These are phyloP conservation scores for Plasmodium gonderi DNA, from an alignment of 169 alveolate genomes.

Conservation along the genomic window DNA sequence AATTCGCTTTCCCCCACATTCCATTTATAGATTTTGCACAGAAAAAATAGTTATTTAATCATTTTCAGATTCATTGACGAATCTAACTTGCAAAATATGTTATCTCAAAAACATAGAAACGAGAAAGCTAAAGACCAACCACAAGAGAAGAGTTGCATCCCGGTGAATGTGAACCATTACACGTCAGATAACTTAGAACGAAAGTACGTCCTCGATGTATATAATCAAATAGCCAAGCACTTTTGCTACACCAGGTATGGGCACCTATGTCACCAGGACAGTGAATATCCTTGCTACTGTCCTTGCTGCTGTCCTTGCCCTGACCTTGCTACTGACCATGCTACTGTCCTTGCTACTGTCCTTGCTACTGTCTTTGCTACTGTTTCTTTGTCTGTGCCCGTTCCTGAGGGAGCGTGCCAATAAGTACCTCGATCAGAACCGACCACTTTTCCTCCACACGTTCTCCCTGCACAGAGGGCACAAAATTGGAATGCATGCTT, in stretches of 20 bases:
- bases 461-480: too few relatives aligned
- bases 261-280: too few relatives aligned
- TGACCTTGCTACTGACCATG: too few relatives aligned
- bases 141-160: conserved; percentile 33
- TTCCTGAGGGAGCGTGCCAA: too few relatives aligned
- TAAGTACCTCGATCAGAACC: too few relatives aligned
- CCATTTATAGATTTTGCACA: neutral
- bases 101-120: conserved; percentile 19
- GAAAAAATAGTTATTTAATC: conserved; percentile 21
- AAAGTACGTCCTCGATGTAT: conserved; percentile 42
- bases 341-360: too few relatives aligned
- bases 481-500: neutral
- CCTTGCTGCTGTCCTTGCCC: too few relatives aligned
- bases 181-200: conserved; percentile 18
- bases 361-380: too few relatives aligned
- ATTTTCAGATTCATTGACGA: conserved; percentile 42
- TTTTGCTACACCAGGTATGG: conserved; percentile 42
- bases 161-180: conserved; percentile 1
- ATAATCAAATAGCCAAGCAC: conserved; percentile 43
- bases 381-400: too few relatives aligned
- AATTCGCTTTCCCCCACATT: too few relatives aligned
- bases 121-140: conserved; percentile 1
- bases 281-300: too few relatives aligned
- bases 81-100: neutral
- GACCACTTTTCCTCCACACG: too few relatives aligned